Evolutionary conservation across 805 yeast genomes (phyloP), one percentile per base, ranked within the genome.

Genomic region (Brettanomyces anomalus): DNA sequence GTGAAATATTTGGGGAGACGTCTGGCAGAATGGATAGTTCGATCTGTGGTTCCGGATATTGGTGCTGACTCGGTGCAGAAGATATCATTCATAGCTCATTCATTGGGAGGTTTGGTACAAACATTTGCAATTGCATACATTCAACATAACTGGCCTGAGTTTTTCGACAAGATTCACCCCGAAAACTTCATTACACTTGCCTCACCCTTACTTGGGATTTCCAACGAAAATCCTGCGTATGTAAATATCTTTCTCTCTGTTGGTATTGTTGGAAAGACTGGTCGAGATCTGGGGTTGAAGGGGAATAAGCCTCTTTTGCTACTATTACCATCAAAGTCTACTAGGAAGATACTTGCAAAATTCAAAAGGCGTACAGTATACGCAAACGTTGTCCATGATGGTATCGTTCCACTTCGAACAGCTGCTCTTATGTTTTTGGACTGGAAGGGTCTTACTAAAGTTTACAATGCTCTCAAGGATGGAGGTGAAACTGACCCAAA

Each of bases 361-460:
- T 90, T 93, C 62, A 58, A 69, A 35, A 66, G 82, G 46, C 69
- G 97, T 48, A 87, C 96, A 0, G 66, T 84, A 0, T 93, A 93
- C 60, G 96, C 97, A 0, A 93, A 93, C 62, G 81, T 85, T 0
- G 70, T 85, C 16, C 81, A 93, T 60, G 98, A 93, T 64, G 98
- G 98, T 2, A 88, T 93, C 42, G 98, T 93, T 2, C 97, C 98
- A 0, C 66, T 93, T 51, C 67, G 97, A 41, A 93, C 98, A 0
- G 79, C 96, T 0, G 87, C 97, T 0, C 64, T 90, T 42, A 61
- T 90, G 21, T 90, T 82, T 54, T 61, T 93, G 13, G 97, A 93
- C 59, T 88, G 95, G 84, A 73, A 74, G 45, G 94, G 87, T 3
- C 64, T 83, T 15, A 66, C 73, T 3, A 69, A 71, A 39, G 81